These are phyloP conservation scores for Tolypocladium cylindrosporum DNA, from an alignment of 2,329 filamentous ascomycete genomes.

Conservation along the genomic window DNA sequence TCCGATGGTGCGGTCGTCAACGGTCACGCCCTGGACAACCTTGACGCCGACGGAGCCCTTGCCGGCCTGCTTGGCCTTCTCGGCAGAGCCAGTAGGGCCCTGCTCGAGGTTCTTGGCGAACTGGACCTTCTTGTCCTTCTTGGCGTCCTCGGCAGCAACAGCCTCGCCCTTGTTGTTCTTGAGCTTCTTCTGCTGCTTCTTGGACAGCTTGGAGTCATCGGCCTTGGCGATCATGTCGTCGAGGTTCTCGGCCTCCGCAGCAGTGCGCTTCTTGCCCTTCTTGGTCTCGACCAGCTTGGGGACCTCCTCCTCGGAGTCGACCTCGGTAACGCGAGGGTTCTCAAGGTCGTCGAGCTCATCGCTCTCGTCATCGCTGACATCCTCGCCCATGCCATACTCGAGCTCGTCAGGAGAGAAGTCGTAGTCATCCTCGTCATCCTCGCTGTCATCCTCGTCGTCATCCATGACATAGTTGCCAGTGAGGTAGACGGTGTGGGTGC, in stretches of 20 bases:
- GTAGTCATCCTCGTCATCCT: constrained; percentile 64
- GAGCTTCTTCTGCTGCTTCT: constrained; percentile 96
- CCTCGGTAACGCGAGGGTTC: constrained; percentile 73
- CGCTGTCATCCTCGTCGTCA: constrained; percentile 51
- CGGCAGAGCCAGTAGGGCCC: constrained; percentile 69
- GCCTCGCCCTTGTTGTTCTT: constrained; percentile 98
- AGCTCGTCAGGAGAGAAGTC: constrained; percentile 76
- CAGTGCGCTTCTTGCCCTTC: constrained; percentile 85
- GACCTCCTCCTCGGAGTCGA: constrained; percentile 67
- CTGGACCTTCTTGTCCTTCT: constrained; percentile 85
- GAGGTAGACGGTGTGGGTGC: constrained; percentile 82
- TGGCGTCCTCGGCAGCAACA: constrained; percentile 48
- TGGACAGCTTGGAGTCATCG: constrained; percentile 70
- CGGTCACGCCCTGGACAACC: constrained; percentile 76
- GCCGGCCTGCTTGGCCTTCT: constrained; percentile 26
- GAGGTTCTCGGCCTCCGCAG: constrained; percentile 62
- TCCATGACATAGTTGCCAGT: constrained; percentile 93
- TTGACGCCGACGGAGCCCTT: constrained; percentile 56
- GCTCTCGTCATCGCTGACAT: constrained; percentile 61
- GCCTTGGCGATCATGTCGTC: constrained; percentile 78
- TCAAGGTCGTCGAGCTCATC: constrained; percentile 72
- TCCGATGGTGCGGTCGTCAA: constrained; percentile 93
- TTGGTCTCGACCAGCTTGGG: constrained; percentile 49
- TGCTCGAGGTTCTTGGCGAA: constrained; percentile 99
- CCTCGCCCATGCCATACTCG: constrained; percentile 60